Base-by-base conservation (phyloP, 805 yeast species). In the Candida berthetii region DNA sequence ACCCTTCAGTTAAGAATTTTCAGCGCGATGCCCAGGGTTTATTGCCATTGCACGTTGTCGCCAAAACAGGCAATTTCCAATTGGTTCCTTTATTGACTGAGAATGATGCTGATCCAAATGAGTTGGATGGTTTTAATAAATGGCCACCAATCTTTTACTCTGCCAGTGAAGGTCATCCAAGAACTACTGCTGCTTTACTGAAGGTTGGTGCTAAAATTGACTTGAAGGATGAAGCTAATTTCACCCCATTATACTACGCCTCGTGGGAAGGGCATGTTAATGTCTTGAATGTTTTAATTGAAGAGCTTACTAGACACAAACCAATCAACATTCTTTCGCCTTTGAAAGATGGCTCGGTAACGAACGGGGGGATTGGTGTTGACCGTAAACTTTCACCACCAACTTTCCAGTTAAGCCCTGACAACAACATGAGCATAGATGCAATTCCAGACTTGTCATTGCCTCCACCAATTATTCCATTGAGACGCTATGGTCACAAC, bases 111-210 rank as follows among this genome's bases (percentile, higher is more conserved):
- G 78, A 83, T 52, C 78, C 91, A 5, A 85, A 93, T 61, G 80
- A 77, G 44, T 53, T 81, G 8, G 98, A 93, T 62, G 84, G 86
- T 40, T 79, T 88, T 42, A 89, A 90, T 57, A 84, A 83, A 52
- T 93, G 98, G 97, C 81, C 96, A 0, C 96, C 98, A 0, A 72
- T 93, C 3, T 87, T 89, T 54, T 91, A 93, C 60, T 86, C 96
- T 17, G 90, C 90, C 1, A 78, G 80, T 48, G 91, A 86, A 50
- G 97, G 97, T 1, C 87, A 84, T 57, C 72, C 71, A 4, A 64
- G 71, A 35, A 79, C 93, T 3, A 84, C 95, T 0, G 71, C 71
- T 46, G 85, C 78, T 38, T 69, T 93, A 43, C 74, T 93, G 16
- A 74, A 76, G 18, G 74, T 71, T 45, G 90, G 91, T 5, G 96